phyloP scores from a whole-genome alignment of 78 protist genomes.

The Speleostelium caveatum region DNA sequence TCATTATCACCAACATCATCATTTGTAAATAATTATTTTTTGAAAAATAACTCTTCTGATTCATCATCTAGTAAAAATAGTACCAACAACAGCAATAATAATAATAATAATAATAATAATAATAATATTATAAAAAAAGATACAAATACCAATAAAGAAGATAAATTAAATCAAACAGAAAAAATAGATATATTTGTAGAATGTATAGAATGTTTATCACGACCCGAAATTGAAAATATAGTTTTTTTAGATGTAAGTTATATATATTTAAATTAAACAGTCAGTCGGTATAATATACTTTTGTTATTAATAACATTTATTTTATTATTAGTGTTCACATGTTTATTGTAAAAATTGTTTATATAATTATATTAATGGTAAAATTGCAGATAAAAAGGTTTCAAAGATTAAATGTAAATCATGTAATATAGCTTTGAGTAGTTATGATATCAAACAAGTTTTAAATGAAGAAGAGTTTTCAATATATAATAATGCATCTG shows the following conservation, averaged over 20 bases:
- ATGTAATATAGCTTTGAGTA: slow-evolving; percentile 4
- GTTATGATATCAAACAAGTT: slow-evolving; percentile 47
- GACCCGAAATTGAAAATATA: neutral
- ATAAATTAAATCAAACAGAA: neutral
- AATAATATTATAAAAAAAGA: neutral
- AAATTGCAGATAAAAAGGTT: slow-evolving; percentile 38
- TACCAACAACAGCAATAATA: neutral
- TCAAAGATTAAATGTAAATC: slow-evolving; percentile 44
- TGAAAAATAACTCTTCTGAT: neutral
- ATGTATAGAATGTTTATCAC: slow-evolving; percentile 41
- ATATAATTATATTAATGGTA: slow-evolving; percentile 11
- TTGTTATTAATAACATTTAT: neutral
- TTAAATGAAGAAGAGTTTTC: slow-evolving; percentile 35
- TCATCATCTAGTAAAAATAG: too few relatives aligned
- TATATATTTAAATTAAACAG: neutral
- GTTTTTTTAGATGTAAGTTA: slow-evolving; percentile 59
- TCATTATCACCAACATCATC: neutral
- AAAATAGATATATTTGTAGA: neutral
- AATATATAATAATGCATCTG: slow-evolving; percentile 43
- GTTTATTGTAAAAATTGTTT: slow-evolving; percentile 70
- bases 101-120: neutral
- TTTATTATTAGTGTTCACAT: slow-evolving; percentile 20
- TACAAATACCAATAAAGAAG: neutral
- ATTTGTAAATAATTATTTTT: too few relatives aligned
- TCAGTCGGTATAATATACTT: neutral